phyloP scores from a whole-genome alignment of 2,329 filamentous ascomycete genomes.

The Cytospora piceae region DNA sequence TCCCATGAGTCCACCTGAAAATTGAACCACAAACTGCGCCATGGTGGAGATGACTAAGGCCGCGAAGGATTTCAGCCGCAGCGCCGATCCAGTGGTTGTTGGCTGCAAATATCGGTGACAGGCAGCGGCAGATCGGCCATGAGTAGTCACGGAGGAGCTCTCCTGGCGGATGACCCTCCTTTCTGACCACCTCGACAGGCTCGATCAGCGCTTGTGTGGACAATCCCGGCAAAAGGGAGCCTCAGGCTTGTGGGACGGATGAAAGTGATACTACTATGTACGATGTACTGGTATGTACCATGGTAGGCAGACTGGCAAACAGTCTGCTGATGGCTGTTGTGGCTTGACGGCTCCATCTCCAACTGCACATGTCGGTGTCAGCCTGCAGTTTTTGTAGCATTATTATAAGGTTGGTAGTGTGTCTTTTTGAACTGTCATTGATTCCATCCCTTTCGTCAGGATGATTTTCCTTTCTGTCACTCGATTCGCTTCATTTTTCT shows the following conservation, averaged over 20 bases:
- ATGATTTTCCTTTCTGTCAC: neutral
- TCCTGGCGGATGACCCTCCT: constrained; percentile 3
- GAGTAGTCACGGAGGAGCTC: neutral
- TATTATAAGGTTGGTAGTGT: neutral
- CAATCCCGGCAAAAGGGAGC: neutral
- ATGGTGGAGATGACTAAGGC: neutral
- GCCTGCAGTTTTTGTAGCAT: neutral
- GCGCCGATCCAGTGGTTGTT: neutral
- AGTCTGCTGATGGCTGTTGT: neutral
- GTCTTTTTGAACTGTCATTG: neutral
- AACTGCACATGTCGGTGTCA: constrained; percentile 1
- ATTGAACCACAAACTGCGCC: neutral
- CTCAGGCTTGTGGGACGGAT: neutral
- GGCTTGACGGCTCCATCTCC: constrained; percentile 14
- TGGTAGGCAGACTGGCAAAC: neutral
- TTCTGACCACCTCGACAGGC: constrained; percentile 9
- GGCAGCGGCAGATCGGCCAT: neutral
- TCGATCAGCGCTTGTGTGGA: neutral
- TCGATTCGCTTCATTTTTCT: neutral
- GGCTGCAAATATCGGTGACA: neutral
- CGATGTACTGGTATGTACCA: no score
- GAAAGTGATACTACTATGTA: no score
- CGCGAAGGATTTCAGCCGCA: neutral
- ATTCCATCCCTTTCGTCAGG: neutral
- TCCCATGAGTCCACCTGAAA: no score